These are phyloP conservation scores for Xylariaceae sp. DNA, from an alignment of 2,329 filamentous ascomycete genomes.

Conservation along the genomic window DNA sequence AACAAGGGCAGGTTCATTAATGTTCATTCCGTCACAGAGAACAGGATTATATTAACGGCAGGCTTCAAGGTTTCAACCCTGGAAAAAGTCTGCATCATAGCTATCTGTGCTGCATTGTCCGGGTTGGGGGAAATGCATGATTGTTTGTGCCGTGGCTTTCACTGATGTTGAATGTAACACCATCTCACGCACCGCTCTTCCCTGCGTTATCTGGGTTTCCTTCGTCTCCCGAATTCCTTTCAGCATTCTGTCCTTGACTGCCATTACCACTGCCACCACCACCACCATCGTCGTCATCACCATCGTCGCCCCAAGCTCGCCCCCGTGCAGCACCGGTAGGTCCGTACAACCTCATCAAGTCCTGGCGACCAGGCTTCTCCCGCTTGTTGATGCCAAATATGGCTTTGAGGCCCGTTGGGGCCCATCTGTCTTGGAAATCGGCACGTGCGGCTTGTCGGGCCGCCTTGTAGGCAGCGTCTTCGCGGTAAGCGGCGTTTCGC, in stretches of 20 bases:
- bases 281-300: background rate
- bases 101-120: too few species aligned
- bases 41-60: too few species aligned
- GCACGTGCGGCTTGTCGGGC: conserved; percentile 17
- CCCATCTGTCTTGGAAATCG: conserved; percentile 27
- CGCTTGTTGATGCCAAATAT: conserved; percentile 13
- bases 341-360: conserved; percentile 7
- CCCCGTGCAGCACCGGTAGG: background rate
- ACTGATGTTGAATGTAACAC: background rate
- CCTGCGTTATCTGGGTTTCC: background rate
- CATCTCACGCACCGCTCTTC: background rate
- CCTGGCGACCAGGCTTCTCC: conserved; percentile 1
- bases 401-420: conserved; percentile 5
- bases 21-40: too few species aligned
- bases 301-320: background rate
- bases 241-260: background rate
- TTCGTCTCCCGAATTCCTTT: background rate
- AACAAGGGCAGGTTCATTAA: too few species aligned
- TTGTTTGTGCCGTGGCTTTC: too few species aligned
- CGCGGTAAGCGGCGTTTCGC: conserved; percentile 28
- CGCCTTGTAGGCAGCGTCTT: background rate
- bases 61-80: too few species aligned
- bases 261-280: background rate
- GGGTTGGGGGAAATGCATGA: too few species aligned
- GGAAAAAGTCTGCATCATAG: too few species aligned